Evolutionary conservation across 345 rosid genomes (phyloP), one percentile per base, ranked within the genome.

Genomic region (Arabidopsis suecica): DNA sequence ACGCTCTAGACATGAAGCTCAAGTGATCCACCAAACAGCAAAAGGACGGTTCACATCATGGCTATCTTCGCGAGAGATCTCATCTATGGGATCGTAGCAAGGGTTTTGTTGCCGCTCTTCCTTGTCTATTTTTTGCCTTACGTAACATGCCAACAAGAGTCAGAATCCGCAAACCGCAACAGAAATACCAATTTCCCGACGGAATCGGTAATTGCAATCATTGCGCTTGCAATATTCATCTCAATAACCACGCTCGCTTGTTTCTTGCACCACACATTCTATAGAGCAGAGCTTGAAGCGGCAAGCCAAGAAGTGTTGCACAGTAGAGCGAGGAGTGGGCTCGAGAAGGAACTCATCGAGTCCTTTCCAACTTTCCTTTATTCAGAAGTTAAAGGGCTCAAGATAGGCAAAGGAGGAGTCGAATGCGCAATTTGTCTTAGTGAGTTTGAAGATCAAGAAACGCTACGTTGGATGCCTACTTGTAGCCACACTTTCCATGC

Each of bases 391-490:
- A 88, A 84, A 67, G 85, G 75, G 38, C 71, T 85, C 23, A 84
- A 86, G 84, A 77, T 85, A 16, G 88, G 86, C 12, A 76, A 84
- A 42, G 85, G 58, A 9, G 73, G 79, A 49, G 56, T 67, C 1
- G 79, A 90, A 74, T 88, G 96, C 70, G 94, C 90, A 2, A 91
- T 90, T 11, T 90, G 90, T 81, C 42, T 92, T 87, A 90, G 1
- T 5, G 73, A 75, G 80, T 88, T 92, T 48, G 86, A 84, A 66
- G 94, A 88, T 44, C 79, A 84, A 13, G 86, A 90, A 38, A 77
- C 78, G 23, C 74, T 92, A 74, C 94, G 96, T 70, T 78, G 88
- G 73, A 81, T 90, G 38, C 94, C 91, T 23, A 84, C 84, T 74
- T 92, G 96, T 61, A 77, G 40, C 9, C 40, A 37, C 9, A 37